A percentile compares a stretch with the other conserved stretches of the same genome.
Conservation (phyloP, 2,329 filamentous ascomycete species). For the Colletotrichum caudatum region DNA sequence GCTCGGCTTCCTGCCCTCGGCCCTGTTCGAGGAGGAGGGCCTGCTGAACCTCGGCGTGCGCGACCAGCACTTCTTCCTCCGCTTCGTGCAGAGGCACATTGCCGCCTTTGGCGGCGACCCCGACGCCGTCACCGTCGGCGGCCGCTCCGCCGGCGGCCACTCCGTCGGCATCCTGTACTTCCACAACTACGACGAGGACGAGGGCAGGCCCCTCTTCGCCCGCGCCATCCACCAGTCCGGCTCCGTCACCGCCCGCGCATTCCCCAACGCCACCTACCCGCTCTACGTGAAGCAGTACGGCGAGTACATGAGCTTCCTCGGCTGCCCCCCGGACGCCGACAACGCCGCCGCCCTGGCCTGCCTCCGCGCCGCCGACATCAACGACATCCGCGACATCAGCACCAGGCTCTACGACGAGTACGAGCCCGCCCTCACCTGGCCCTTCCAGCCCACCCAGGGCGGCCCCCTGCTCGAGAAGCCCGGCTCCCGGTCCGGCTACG, state of each 20-base stretch:
- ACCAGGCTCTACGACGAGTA: slow-evolving; percentile 68
- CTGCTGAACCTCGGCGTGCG: slow-evolving; percentile 69
- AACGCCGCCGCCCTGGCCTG: slow-evolving; percentile 67
- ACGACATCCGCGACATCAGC: slow-evolving; percentile 69
- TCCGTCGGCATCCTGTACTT: slow-evolving; percentile 73
- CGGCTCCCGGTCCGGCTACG: slow-evolving; percentile 56
- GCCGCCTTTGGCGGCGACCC: slow-evolving; percentile 75
- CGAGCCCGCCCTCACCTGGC: slow-evolving; percentile 69
- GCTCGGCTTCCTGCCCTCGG: slow-evolving; percentile 71
- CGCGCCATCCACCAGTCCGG: slow-evolving; percentile 75
- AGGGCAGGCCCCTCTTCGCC: slow-evolving; percentile 71
- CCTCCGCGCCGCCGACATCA: slow-evolving; percentile 60
- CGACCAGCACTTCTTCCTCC: slow-evolving; percentile 69
- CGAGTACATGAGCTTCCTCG: slow-evolving; percentile 61
- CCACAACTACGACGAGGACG: slow-evolving; percentile 70
- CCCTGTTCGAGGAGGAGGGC: slow-evolving; percentile 66
- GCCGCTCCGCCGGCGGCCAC: slow-evolving; percentile 69
- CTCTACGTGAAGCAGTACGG: slow-evolving; percentile 64
- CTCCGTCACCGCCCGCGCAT: slow-evolving; percentile 56
- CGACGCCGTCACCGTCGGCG: slow-evolving; percentile 73
- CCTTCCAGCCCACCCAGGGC: slow-evolving; percentile 61
- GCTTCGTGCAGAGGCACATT: slow-evolving; percentile 75
- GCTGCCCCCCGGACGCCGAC: slow-evolving; percentile 63
- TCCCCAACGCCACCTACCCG: slow-evolving; percentile 51
- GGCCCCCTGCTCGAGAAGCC: slow-evolving; percentile 60